These are phyloP conservation scores for Magnolia changhungtana DNA, from an alignment of 164 flowering plant genomes.

Conservation along the genomic window DNA sequence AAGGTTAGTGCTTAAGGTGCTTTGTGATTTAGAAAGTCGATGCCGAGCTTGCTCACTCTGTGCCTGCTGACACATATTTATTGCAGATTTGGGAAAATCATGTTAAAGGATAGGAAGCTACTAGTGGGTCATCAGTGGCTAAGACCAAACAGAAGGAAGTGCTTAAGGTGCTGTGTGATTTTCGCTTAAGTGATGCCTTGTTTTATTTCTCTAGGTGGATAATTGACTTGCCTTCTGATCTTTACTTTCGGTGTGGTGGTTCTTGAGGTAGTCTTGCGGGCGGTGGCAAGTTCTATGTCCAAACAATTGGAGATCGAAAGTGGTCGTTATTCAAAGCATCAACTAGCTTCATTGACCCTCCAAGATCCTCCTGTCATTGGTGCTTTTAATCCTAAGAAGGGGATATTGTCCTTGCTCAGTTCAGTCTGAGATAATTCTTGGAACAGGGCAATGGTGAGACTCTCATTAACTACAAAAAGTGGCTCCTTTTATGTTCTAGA, in stretches of 20 bases:
- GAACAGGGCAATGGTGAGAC: conserved; percentile 98
- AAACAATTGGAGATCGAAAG: conserved; percentile 69
- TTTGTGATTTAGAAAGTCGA: neutral
- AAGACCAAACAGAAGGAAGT: conserved; percentile 75
- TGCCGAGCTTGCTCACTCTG: neutral
- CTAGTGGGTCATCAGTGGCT: conserved; percentile 45
- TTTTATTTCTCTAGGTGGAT: neutral
- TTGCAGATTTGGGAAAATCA: conserved; percentile 95
- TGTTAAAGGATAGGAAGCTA: conserved; percentile 85
- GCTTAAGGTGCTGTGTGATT: conserved; percentile 49
- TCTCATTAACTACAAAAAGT: too few relatives aligned
- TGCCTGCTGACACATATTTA: too few relatives aligned
- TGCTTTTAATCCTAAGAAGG: conserved; percentile 92
- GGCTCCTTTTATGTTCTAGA: too few relatives aligned
- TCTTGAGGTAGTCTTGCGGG: conserved; percentile 87
- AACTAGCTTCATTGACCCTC: conserved; percentile 70
- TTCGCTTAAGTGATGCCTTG: neutral
- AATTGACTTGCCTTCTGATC: neutral
- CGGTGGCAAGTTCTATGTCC: conserved; percentile 90
- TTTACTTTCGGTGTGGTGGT: conserved; percentile 59
- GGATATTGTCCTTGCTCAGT: conserved; percentile 88
- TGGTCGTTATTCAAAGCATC: conserved; percentile 71
- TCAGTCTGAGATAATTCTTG: conserved; percentile 85
- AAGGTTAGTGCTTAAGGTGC: conserved; percentile 37
- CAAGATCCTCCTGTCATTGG: conserved; percentile 84